These are phyloP conservation scores for Botrytis elliptica DNA, from an alignment of 2,329 filamentous ascomycete species.

Conservation along the genomic window DNA sequence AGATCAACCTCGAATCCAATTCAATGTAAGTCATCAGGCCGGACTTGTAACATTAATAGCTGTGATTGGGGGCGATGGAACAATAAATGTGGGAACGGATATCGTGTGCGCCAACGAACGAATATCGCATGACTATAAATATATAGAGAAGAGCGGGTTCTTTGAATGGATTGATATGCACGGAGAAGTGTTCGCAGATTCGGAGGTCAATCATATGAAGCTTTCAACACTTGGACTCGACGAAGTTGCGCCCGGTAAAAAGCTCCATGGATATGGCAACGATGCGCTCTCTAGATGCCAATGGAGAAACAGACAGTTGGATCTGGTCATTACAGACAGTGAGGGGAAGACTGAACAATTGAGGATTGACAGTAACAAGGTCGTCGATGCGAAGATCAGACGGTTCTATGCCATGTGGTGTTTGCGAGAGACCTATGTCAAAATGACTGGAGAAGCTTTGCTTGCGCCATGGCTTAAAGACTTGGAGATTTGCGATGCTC, in stretches of 20 bases:
- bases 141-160: slow-evolving; percentile 61
- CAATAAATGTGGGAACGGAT: slow-evolving; percentile 64
- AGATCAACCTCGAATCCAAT: slow-evolving; percentile 45
- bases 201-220: slow-evolving; percentile 64
- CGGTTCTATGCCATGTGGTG: slow-evolving; percentile 78
- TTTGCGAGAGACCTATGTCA: slow-evolving; percentile 77
- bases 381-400: slow-evolving; percentile 62
- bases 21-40: slow-evolving; percentile 79
- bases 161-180: slow-evolving; percentile 68
- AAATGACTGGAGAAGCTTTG: slow-evolving; percentile 77
- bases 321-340: slow-evolving; percentile 21
- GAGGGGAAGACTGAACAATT: slow-evolving; percentile 26
- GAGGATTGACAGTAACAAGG: slow-evolving; percentile 34
- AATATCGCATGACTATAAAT: slow-evolving; percentile 57
- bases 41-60: slow-evolving; percentile 70
- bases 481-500: slow-evolving; percentile 65
- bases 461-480: slow-evolving; percentile 70
- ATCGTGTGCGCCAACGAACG: slow-evolving; percentile 75
- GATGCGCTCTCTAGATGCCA: slow-evolving; percentile 34
- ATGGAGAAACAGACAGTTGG: slow-evolving; percentile 28
- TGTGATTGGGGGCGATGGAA: slow-evolving; percentile 29
- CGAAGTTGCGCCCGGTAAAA: slow-evolving; percentile 14
- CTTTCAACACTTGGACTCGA: slow-evolving; percentile 28
- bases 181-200: slow-evolving; percentile 63
- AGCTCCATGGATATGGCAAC: slow-evolving; percentile 24